Evolutionary conservation across 2,329 filamentous ascomycete species (phyloP).

Genomic region (Magnaporthiopsis poae): DNA sequence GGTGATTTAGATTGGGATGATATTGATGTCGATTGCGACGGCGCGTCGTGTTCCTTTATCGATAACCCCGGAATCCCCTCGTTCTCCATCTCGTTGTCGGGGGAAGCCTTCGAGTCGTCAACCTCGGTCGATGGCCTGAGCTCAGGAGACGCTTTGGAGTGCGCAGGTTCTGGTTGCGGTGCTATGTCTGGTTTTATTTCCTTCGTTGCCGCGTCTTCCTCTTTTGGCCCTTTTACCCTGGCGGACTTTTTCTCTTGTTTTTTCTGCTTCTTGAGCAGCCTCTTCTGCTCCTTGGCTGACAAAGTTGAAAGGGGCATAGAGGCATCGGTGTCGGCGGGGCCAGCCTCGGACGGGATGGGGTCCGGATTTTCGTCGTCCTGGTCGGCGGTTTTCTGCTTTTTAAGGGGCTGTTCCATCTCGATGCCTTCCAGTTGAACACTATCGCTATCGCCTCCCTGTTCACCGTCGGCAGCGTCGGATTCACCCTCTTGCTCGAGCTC

Average conservation of each 20-base stretch:
- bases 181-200: constrained; percentile 15
- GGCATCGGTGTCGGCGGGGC: neutral
- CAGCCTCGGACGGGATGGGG: constrained; percentile 6
- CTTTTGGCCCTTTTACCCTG: constrained; percentile 4
- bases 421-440: constrained; percentile 36
- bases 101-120: constrained; percentile 34
- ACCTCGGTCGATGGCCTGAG: constrained; percentile 21
- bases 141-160: constrained; percentile 10
- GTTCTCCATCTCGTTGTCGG: constrained; percentile 26
- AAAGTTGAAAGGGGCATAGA: constrained; percentile 13
- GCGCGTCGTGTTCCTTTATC: constrained; percentile 33
- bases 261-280: constrained; percentile 31
- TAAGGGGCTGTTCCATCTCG: constrained; percentile 50
- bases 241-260: constrained; percentile 26
- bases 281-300: constrained; percentile 40
- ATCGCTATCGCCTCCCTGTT: constrained; percentile 34
- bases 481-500: constrained; percentile 44
- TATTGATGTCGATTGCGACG: constrained; percentile 27
- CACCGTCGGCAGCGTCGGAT: constrained; percentile 30
- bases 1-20: constrained; percentile 47
- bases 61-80: constrained; percentile 40
- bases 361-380: constrained; percentile 18
- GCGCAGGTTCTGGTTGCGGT: neutral
- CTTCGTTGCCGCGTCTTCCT: constrained; percentile 9
- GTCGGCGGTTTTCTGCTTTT: constrained; percentile 45